These are phyloP conservation scores for Coemansia sp. DNA, from an alignment of 192 early-diverging fungal species.

Conservation along the genomic window DNA sequence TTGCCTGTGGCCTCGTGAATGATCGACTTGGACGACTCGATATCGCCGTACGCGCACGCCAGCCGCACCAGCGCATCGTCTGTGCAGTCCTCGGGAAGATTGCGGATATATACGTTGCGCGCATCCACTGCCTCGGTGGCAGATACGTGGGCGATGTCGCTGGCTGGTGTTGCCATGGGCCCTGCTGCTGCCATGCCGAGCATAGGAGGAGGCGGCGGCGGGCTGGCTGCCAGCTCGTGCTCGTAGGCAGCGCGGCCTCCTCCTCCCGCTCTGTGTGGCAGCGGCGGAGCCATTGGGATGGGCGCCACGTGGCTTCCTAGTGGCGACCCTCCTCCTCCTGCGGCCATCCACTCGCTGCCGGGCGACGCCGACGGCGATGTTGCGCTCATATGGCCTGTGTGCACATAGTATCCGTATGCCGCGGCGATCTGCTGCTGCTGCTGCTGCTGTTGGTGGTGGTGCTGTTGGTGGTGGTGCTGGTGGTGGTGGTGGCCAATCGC, in stretches of 20 bases:
- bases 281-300: neutral
- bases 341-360: neutral
- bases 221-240: slow-evolving; percentile 14
- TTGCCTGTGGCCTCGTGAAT: slow-evolving; percentile 74
- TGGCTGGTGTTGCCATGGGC: neutral
- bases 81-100: slow-evolving; percentile 63
- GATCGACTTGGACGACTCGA: slow-evolving; percentile 82
- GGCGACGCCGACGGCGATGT: slow-evolving; percentile 21
- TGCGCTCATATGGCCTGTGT: neutral
- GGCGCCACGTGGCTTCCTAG: neutral
- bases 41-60: slow-evolving; percentile 66
- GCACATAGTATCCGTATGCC: slow-evolving; percentile 31
- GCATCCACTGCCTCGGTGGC: slow-evolving; percentile 25
- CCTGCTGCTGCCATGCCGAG: neutral
- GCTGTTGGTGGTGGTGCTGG: slow-evolving; percentile 15
- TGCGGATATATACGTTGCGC: slow-evolving; percentile 80
- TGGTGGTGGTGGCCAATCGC: slow-evolving; percentile 8
- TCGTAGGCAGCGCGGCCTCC: neutral
- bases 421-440: slow-evolving; percentile 4
- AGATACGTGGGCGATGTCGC: neutral
- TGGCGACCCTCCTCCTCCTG: neutral
- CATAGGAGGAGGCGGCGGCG: no score
- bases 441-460: slow-evolving; percentile 15
- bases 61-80: slow-evolving; percentile 68
- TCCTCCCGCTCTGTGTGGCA: neutral